These are phyloP conservation scores for Lablab purpureus DNA, from an alignment of 306 rosid genomes.

Conservation along the genomic window DNA sequence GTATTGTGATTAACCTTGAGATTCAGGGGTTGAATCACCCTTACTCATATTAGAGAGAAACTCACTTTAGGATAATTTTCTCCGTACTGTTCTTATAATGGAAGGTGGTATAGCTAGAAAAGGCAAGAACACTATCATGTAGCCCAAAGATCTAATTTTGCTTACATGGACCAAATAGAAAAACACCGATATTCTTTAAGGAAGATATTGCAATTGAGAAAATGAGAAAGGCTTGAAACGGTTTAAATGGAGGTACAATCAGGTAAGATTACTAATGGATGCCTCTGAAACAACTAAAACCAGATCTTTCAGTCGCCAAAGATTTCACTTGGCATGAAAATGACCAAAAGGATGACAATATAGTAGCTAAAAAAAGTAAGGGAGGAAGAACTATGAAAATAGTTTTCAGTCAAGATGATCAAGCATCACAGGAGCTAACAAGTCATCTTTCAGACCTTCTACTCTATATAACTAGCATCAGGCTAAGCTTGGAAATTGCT, in stretches of 20 bases:
- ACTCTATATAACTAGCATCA: neutral
- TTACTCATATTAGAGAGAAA: neutral
- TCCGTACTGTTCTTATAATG: neutral
- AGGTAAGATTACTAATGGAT: neutral
- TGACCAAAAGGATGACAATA: neutral
- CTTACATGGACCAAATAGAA: neutral
- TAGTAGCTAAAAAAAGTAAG: neutral
- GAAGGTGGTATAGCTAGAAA: constrained; percentile 16
- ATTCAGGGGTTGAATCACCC: neutral
- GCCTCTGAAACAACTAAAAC: constrained; percentile 15
- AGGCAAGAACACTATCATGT: neutral
- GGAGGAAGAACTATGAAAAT: neutral
- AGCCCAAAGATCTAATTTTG: neutral
- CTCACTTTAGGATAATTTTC: neutral
- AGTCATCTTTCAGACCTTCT: neutral
- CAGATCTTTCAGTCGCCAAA: neutral
- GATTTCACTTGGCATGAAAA: constrained; percentile 9
- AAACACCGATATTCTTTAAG: neutral
- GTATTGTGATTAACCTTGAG: neutral
- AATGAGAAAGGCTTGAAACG: neutral
- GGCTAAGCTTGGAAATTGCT: neutral
- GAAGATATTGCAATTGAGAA: neutral
- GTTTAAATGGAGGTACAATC: neutral
- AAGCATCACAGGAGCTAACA: constrained; percentile 1
- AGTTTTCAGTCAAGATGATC: neutral